Percentiles rank a stretch among this genome's conserved stretches.
Evolutionary conservation across 345 rosid genomes (phyloP).

Genomic region (Acer saccharum): DNA sequence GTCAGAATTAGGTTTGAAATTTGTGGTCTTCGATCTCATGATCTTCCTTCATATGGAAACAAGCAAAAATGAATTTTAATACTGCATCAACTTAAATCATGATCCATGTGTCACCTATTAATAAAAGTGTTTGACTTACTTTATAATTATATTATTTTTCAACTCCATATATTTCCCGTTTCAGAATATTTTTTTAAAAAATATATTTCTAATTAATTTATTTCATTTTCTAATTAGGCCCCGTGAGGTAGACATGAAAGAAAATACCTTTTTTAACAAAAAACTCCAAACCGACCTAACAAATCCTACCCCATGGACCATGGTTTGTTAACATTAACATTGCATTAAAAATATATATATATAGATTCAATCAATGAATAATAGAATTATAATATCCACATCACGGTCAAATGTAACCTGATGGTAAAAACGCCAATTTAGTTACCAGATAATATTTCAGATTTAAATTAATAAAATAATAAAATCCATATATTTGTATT

Average conservation of each 20-base stretch:
- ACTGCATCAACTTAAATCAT: background rate
- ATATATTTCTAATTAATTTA: too few species aligned
- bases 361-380: background rate
- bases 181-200: too few species aligned
- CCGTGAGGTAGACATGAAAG: background rate
- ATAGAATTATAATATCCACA: too few species aligned
- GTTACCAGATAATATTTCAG: too few species aligned
- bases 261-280: too few species aligned
- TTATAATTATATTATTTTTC: background rate
- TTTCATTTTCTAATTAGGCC: background rate
- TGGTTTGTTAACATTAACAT: background rate
- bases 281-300: background rate
- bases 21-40: background rate
- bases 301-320: background rate
- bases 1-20: background rate
- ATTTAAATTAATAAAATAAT: too few species aligned
- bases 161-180: too few species aligned
- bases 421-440: too few species aligned
- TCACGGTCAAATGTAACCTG: too few species aligned
- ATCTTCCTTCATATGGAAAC: background rate
- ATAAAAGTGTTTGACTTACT: background rate
- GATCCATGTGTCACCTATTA: background rate
- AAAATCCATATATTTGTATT: too few species aligned
- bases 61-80: background rate
- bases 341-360: background rate